These are phyloP conservation scores for Coemansia sp. DNA, from an alignment of 192 early-diverging fungal species.

Conservation along the genomic window DNA sequence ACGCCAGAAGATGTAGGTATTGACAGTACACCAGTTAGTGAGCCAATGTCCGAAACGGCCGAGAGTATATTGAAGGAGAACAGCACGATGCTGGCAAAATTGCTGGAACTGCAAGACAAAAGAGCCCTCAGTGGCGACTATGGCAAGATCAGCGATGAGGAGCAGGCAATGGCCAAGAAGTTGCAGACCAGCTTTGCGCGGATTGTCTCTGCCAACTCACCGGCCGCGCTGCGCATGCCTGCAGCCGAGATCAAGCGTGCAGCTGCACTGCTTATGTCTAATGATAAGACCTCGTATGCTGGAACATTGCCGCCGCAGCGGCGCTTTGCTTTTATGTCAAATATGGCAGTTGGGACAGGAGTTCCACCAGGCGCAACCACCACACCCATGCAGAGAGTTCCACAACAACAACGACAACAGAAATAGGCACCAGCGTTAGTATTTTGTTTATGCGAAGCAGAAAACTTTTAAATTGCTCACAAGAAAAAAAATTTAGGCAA, in stretches of 20 bases:
- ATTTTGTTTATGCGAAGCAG: background rate
- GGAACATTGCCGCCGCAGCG: conserved; percentile 47
- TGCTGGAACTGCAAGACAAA: conserved; percentile 35
- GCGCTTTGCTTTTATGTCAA: conserved; percentile 48
- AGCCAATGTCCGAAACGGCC: conserved; percentile 16
- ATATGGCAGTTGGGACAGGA: conserved; percentile 15
- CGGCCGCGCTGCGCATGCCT: conserved; percentile 26
- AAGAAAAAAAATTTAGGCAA: conserved; percentile 27
- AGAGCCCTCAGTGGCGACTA: conserved; percentile 26
- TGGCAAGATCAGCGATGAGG: conserved; percentile 26
- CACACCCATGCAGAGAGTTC: conserved; percentile 35
- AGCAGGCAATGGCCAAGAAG: conserved; percentile 22
- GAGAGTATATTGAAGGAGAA: conserved; percentile 30
- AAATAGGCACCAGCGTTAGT: background rate
- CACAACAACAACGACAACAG: background rate
- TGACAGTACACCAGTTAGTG: background rate
- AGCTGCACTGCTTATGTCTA: conserved; percentile 22
- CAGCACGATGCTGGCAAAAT: conserved; percentile 20
- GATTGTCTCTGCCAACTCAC: conserved; percentile 17
- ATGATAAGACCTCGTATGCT: conserved; percentile 17
- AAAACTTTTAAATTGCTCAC: background rate
- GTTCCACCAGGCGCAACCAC: conserved; percentile 34
- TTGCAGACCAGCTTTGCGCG: conserved; percentile 34
- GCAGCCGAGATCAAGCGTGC: conserved; percentile 35
- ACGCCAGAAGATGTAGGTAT: conserved; percentile 19